phyloP scores from a whole-genome alignment of 2,329 filamentous ascomycete species.

The Claviceps spartinae region DNA sequence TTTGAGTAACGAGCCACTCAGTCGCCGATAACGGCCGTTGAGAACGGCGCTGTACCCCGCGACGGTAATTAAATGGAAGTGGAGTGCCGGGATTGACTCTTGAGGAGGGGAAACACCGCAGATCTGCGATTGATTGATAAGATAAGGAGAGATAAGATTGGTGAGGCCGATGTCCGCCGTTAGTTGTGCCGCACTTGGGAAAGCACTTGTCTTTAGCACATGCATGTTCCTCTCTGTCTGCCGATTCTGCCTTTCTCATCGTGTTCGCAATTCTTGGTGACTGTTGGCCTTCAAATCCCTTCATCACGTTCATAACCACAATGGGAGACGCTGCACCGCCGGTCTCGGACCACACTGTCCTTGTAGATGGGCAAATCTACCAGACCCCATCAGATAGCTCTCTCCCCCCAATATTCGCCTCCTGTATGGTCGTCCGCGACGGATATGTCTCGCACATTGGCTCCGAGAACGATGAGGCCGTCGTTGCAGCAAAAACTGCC shows the following conservation, averaged over 20 bases:
- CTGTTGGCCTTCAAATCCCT: no score
- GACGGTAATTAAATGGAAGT: no score
- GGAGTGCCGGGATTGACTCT: no score
- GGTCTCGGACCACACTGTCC: constrained; percentile 4
- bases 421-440: constrained; percentile 20
- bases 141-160: neutral
- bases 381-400: constrained; percentile 4
- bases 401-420: constrained; percentile 6
- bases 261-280: no score
- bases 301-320: neutral
- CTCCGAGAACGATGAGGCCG: constrained; percentile 12
- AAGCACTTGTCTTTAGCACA: no score
- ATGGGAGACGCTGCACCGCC: constrained; percentile 6
- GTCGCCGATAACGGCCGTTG: neutral
- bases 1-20: neutral
- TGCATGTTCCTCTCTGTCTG: no score
- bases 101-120: no score
- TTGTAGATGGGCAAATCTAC: constrained; percentile 12
- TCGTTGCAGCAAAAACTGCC: constrained; percentile 11
- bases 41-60: no score
- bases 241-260: no score
- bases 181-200: neutral
- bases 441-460: constrained; percentile 23
- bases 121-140: no score
- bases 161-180: neutral